Base-by-base conservation (phyloP, 1,284 basidiomycete genomes). In the Cryptococcus floricola region DNA sequence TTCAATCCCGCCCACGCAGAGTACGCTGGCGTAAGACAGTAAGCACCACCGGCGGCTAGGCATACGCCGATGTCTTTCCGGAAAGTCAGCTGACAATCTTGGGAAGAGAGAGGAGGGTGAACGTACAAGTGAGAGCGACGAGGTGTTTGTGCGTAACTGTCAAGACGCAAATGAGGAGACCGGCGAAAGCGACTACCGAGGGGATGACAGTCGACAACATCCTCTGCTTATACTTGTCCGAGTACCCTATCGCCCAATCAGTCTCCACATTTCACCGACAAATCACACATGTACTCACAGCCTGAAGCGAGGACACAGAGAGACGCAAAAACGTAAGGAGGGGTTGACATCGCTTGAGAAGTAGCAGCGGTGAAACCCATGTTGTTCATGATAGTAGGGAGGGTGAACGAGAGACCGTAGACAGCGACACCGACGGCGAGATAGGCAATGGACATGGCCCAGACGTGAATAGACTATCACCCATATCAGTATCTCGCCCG, bases 311-410 rank as follows among this genome's bases (percentile, higher is more conserved):
- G 58, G 3, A 60, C 57, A 39, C 55, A 60, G 59, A 68, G 54
- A 10, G 50, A 49, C 6, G 74, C 69, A 50, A 69, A 54, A 28
- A 71, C 60, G 60, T 71, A 70, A 18, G 67, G 68, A n/a, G 68
- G 68, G 19, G 64, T 65, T 6, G 84, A 84, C 52, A 88, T 74
- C 27, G 89, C 78, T 72, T 89, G 88, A n/a, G 87, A 87, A 2
- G 79, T 80, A 0, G 86, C 87, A 7, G 87, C 86, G 10, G 77
- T 76, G 75, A 81, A 89, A 5, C 87, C 86, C 41, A 72, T 61
- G 45, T 66, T 69, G 54, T 58, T 61, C 6, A 62, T 57, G 41
- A 74, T 61, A 9, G 71, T 77, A 43, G 74, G 70, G 34, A 70
- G 69, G 50, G 85, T 86, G 47, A 85, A 77, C 37, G 84, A 79